phyloP scores from a whole-genome alignment of 495 filamentous ascomycete species.

The Hypoxylon fragiforme region DNA sequence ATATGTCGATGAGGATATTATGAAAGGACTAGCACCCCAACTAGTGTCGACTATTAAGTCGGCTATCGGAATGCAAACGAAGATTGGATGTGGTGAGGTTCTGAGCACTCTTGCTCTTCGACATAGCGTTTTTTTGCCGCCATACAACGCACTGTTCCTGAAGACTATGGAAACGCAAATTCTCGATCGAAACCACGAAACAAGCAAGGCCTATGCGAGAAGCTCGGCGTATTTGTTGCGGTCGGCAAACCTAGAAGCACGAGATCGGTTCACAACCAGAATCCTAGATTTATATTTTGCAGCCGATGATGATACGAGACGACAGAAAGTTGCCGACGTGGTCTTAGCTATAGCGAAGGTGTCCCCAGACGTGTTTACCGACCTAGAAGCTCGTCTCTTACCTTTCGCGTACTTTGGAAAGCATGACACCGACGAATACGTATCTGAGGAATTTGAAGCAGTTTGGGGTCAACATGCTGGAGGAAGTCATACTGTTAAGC shows the following conservation, averaged over 20 bases:
- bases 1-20: constrained; percentile 73
- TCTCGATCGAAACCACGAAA: constrained; percentile 87
- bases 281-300: constrained; percentile 75
- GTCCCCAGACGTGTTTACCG: constrained; percentile 84
- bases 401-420: constrained; percentile 89
- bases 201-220: constrained; percentile 81
- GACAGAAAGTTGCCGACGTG: constrained; percentile 77
- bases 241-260: constrained; percentile 67
- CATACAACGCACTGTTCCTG: constrained; percentile 77
- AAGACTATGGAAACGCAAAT: constrained; percentile 75
- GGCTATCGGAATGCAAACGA: constrained; percentile 86
- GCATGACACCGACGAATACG: constrained; percentile 78
- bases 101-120: constrained; percentile 85
- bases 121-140: constrained; percentile 70
- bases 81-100: constrained; percentile 84
- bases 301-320: constrained; percentile 71
- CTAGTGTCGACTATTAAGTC: constrained; percentile 80
- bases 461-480: constrained; percentile 91
- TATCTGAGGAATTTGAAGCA: constrained; percentile 72
- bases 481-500: constrained; percentile 74
- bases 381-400: constrained; percentile 70
- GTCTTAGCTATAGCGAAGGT: constrained; percentile 79
- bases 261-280: constrained; percentile 66
- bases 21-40: constrained; percentile 69
- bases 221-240: constrained; percentile 84